Evolutionary conservation across 306 rosid genomes (phyloP), one percentile per base, ranked within the genome.

Genomic region (Arachis stenosperma): DNA sequence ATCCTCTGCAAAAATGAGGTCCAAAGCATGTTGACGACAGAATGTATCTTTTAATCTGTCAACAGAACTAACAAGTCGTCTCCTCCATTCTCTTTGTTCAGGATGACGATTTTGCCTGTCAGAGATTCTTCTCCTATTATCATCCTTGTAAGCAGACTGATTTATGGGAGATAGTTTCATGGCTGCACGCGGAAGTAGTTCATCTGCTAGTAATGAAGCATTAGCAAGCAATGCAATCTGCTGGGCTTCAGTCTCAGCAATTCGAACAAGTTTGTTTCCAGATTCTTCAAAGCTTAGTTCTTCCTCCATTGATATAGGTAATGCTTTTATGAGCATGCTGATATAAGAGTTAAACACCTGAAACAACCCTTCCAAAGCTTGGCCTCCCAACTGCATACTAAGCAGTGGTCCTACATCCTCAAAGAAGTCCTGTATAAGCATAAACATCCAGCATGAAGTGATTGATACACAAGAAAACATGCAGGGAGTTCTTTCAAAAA

Each of bases 311-410:
- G 97, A 88, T 84, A 81, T 88, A 22, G 99, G 98, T 79, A 95
- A 74, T 75, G 99, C 99, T 86, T 88, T 92, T 53, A 95, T 84
- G 50, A 95, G 92, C 85, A 87, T 81, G 84, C 61, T 88, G 76
- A 90, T 77, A 77, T 90, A 95, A 52, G 97, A 88, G 75, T 92
- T 84, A 67, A 95, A 95, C 36, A 90, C 97, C 80, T 95, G 92
- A 84, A 90, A 88, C 81, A 95, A 78, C 62, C 99, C 99, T 79
- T 92, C 99, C 80, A 95, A 69, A 12, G 97, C 92, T 80, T 91
- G 96, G 75, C 98, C 96, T 50, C 99, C 99, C 89, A 95, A 81
- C 89, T 90, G 99, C 99, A 95, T 95, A 73, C 99, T 91, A 40
- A 95, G 95, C 76, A 92, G 84, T 39, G 97, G 99, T 68, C 99